phyloP scores from a whole-genome alignment of 2,329 filamentous ascomycete genomes.

The Neofusicoccum laricinum region DNA sequence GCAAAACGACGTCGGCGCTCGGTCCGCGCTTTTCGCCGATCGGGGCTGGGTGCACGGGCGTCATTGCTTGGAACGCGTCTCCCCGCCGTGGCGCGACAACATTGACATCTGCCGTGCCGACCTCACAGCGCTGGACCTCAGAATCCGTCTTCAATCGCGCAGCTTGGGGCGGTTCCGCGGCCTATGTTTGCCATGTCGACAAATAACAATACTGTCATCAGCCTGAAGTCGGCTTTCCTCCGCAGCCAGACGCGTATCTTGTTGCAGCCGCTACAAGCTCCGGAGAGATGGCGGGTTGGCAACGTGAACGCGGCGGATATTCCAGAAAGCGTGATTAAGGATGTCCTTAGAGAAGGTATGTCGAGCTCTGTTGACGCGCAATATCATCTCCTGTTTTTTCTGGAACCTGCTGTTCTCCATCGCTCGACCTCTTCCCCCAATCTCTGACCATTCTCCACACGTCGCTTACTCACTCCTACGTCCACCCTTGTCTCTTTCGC shows the following conservation, averaged over 20 bases:
- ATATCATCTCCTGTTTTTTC: too few relatives aligned
- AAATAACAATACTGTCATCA: conserved; percentile 43
- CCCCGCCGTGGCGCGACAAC: not conserved
- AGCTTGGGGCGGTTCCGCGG: too few relatives aligned
- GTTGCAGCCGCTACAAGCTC: conserved; percentile 57
- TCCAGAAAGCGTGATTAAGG: conserved; percentile 47
- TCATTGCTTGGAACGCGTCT: conserved; percentile 9
- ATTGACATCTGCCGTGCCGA: not conserved
- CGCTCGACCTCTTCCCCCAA: too few relatives aligned
- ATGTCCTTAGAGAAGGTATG: conserved; percentile 51
- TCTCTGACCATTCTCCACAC: too few relatives aligned
- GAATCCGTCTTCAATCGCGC: not conserved
- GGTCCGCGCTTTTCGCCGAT: conserved; percentile 5
- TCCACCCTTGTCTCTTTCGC: too few relatives aligned
- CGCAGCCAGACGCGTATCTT: conserved; percentile 61
- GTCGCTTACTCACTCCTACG: too few relatives aligned
- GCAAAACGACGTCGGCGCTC: not conserved
- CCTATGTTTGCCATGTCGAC: not conserved
- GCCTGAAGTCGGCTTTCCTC: conserved; percentile 65
- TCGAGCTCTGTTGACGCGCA: not conserved
- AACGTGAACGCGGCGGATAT: conserved; percentile 43
- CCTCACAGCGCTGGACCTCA: not conserved
- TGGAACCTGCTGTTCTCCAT: too few relatives aligned
- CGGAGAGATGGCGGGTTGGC: conserved; percentile 54
- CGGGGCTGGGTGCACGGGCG: not conserved